Conservation (phyloP, 768 basidiomycete genomes). For the Mycena kentingensis region DNA sequence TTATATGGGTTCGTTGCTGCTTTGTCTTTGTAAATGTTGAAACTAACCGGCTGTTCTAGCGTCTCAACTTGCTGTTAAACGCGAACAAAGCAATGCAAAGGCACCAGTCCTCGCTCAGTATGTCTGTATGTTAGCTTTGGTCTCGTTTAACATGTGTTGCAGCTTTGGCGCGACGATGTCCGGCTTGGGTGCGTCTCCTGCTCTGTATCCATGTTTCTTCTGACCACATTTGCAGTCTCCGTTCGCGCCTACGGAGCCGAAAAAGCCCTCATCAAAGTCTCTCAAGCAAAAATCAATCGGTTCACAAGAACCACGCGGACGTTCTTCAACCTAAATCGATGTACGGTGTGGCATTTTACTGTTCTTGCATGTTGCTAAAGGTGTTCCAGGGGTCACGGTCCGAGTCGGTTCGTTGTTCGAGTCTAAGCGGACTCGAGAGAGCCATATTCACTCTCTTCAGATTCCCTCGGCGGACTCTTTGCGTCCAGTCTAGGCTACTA, state of each 20-base stretch:
- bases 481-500: slow-evolving; percentile 46
- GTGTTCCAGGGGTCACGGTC: slow-evolving; percentile 51
- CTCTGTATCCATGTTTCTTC: neutral
- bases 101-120: slow-evolving; percentile 40
- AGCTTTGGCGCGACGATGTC: slow-evolving; percentile 58
- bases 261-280: slow-evolving; percentile 37
- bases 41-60: slow-evolving; percentile 24
- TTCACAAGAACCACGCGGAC: slow-evolving; percentile 27
- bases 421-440: slow-evolving; percentile 1
- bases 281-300: slow-evolving; percentile 42
- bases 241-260: slow-evolving; percentile 55
- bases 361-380: slow-evolving; percentile 40
- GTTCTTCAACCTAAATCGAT: slow-evolving; percentile 41
- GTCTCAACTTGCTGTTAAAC: slow-evolving; percentile 49
- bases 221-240: slow-evolving; percentile 23
- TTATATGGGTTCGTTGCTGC: slow-evolving; percentile 34
- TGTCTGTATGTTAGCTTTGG: slow-evolving; percentile 34
- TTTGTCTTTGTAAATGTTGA: neutral
- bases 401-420: slow-evolving; percentile 26
- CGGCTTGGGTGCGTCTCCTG: slow-evolving; percentile 45
- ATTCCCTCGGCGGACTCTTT: slow-evolving; percentile 47
- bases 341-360: slow-evolving; percentile 46
- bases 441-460: slow-evolving; percentile 4
- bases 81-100: slow-evolving; percentile 48
- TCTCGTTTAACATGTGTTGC: slow-evolving; percentile 26